These are phyloP conservation scores for Cladosporium velox DNA, from an alignment of 2,329 filamentous ascomycete species.

Conservation along the genomic window DNA sequence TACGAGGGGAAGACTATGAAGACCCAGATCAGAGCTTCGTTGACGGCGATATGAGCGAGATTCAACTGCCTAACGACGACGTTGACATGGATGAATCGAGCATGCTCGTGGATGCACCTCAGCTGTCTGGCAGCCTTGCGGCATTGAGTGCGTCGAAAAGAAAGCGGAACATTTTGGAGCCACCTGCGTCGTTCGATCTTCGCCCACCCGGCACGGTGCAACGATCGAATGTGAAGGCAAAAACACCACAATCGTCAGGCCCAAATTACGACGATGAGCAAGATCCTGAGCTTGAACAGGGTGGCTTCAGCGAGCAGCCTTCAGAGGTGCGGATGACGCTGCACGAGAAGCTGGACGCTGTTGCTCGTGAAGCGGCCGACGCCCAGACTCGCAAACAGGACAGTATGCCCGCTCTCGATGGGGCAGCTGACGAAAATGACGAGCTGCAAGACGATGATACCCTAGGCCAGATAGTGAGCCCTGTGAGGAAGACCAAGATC, in stretches of 20 bases:
- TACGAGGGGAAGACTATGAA: conserved; percentile 3
- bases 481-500: conserved; percentile 50
- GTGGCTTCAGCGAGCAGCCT: conserved; percentile 36
- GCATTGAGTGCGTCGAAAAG: conserved; percentile 30
- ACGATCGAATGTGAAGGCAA: conserved; percentile 32
- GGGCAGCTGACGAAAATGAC: conserved; percentile 34
- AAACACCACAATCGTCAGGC: background rate
- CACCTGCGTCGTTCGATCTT: conserved; percentile 40
- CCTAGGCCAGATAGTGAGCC: conserved; percentile 30
- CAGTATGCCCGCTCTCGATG: conserved; percentile 26
- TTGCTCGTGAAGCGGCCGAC: conserved; percentile 47
- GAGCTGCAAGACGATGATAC: conserved; percentile 54
- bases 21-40: conserved; percentile 31
- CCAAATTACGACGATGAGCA: conserved; percentile 23
- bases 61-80: conserved; percentile 20
- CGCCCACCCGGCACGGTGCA: conserved; percentile 34
- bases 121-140: conserved; percentile 13
- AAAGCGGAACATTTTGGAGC: conserved; percentile 36
- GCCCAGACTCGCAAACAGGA: conserved; percentile 36
- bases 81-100: conserved; percentile 19
- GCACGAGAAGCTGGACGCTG: conserved; percentile 50
- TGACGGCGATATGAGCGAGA: conserved; percentile 34
- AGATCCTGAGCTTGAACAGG: conserved; percentile 35
- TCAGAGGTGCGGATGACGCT: conserved; percentile 41
- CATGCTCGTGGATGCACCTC: conserved; percentile 21